Evolutionary conservation across 2,329 filamentous ascomycete species (phyloP), one percentile per base, ranked within the genome.

Genomic region (Cylindrodendrum hubeiense): DNA sequence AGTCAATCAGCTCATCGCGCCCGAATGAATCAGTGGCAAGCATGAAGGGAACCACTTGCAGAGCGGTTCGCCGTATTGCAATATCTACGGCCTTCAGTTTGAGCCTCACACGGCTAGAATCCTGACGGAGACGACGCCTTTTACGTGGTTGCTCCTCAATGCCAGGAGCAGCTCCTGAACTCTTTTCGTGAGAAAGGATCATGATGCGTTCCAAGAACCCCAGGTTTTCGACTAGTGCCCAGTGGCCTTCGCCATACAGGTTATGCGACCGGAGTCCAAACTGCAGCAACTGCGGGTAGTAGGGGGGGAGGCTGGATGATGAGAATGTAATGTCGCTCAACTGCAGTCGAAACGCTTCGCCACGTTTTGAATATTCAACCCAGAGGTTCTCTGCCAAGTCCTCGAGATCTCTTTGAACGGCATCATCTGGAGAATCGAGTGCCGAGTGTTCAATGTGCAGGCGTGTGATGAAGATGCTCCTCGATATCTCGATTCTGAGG

Each of bases 401-500:
- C 67, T 91, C 88, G 6, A 97, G 59, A 69, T 85, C 78, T 47
- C 74, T 82, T 28, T 79, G 77, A 60, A 84, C 78, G 59, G 72
- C 76, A 61, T 74, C 78, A 69, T 81, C 79, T 3, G 79, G 75
- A 8, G 79, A 76, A 55, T 86, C 82, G 43, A 79, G 76, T 26
- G 86, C 77, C 33, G 92, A 75, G 63, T 87, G 81, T 68, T 92
- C 85, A 49, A 93, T 81, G 68, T 91, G 89, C 9, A 91, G 80
- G 68, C 89, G 86, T 33, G 90, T 83, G n/a, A 88, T 82, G 67
- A 92, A 89, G 28, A 97, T 81, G 1, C 89, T 89, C 70, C 90
- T 90, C 34, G 97, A 83, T 77, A 97, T 91, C 77, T 94, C 93
- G 68, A 95, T 92, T 70, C 91, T 90, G 53, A 96, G 78, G 2